Evolutionary conservation across 495 filamentous ascomycete species (phyloP).

Genomic region (Tuber brumale): DNA sequence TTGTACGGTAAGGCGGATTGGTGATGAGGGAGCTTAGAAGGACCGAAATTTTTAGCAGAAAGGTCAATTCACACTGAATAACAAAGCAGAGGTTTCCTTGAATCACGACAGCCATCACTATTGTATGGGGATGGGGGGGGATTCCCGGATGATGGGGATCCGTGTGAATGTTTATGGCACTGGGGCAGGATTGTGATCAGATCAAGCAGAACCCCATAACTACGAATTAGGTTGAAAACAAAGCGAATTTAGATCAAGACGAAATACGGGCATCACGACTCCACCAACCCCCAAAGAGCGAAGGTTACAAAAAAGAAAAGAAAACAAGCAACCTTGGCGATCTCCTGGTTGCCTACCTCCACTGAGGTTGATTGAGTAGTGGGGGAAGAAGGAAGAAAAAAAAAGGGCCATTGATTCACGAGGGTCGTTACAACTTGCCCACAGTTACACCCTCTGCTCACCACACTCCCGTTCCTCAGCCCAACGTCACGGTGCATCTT

Average conservation of each 20-base stretch:
- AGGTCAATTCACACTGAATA: not conserved
- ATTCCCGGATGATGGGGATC: not conserved
- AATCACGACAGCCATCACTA: not conserved
- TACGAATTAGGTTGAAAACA: not conserved
- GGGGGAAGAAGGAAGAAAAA: slow-evolving; percentile 23
- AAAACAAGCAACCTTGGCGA: slow-evolving; percentile 21
- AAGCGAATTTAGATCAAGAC: not conserved
- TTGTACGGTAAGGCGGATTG: not conserved
- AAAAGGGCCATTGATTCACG: slow-evolving; percentile 24
- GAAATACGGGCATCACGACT: slow-evolving; percentile 5
- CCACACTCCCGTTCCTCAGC: slow-evolving; percentile 15
- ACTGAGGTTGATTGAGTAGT: not conserved
- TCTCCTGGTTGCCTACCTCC: slow-evolving; percentile 15
- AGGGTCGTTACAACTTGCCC: slow-evolving; percentile 18
- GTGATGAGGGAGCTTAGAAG: not conserved
- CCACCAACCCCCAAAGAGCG: not conserved
- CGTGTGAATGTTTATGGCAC: not conserved
- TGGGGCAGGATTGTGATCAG: not conserved
- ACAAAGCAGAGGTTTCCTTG: not conserved
- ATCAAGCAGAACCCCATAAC: not conserved
- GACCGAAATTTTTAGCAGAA: not conserved
- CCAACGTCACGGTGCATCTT: slow-evolving; percentile 37
- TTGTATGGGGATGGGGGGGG: not conserved
- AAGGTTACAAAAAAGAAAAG: slow-evolving; percentile 7
- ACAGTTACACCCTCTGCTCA: slow-evolving; percentile 8